Evolutionary conservation across 2,329 filamentous ascomycete genomes (phyloP).

Genomic region (Colletotrichum simmondsii): DNA sequence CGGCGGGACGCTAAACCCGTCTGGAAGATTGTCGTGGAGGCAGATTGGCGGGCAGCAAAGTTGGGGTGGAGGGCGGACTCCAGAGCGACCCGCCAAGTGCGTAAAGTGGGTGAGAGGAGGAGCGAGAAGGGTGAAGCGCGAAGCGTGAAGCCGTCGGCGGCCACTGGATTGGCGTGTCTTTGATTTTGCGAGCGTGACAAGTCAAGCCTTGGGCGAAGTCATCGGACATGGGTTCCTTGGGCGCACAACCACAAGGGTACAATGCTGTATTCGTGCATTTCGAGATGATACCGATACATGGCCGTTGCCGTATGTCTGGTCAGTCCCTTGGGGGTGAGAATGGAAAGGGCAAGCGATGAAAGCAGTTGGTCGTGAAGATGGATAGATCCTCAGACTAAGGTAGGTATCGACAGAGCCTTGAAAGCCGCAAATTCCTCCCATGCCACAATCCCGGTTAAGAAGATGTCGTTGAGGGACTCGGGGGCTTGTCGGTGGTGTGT

Average conservation of each 20-base stretch:
- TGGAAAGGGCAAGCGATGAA: neutral
- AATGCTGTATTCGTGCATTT: neutral
- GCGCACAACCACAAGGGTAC: neutral
- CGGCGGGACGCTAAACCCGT: conserved; percentile 30
- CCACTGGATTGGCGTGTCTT: conserved; percentile 23
- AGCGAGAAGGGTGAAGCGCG: neutral
- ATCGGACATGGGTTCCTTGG: neutral
- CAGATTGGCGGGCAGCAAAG: conserved; percentile 23
- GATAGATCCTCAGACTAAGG: neutral
- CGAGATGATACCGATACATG: neutral
- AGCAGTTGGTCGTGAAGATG: neutral
- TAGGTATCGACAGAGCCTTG: neutral
- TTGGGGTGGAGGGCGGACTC: conserved; percentile 20
- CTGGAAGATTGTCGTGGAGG: conserved; percentile 16
- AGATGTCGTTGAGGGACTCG: neutral
- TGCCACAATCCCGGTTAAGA: neutral
- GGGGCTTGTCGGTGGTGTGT: conserved; percentile 10
- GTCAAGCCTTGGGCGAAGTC: conserved; percentile 21
- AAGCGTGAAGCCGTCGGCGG: conserved; percentile 23
- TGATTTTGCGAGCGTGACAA: conserved; percentile 31
- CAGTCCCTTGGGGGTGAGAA: neutral
- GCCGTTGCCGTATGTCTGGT: neutral
- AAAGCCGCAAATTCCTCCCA: neutral
- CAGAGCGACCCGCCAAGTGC: conserved; percentile 29
- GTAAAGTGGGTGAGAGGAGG: conserved; percentile 30